phyloP scores from a whole-genome alignment of 306 rosid genomes.

The Prunus campanulata region DNA sequence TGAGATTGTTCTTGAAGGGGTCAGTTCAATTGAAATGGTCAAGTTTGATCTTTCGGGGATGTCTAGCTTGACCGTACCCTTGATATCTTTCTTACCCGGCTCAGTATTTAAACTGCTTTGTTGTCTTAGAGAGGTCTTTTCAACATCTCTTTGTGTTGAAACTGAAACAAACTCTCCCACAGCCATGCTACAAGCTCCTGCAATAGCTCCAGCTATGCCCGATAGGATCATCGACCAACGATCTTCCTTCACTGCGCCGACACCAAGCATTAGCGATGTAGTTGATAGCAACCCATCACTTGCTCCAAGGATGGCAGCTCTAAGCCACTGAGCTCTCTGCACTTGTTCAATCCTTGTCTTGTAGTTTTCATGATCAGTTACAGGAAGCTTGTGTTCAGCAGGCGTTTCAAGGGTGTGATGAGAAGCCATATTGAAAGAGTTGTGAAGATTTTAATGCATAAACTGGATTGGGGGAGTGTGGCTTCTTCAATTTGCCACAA shows the following conservation, averaged over 20 bases:
- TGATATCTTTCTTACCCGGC: neutral
- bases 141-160: constrained; percentile 29
- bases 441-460: neutral
- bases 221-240: constrained; percentile 16
- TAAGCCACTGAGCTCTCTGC: constrained; percentile 20
- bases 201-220: constrained; percentile 22
- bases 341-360: neutral
- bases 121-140: constrained; percentile 1
- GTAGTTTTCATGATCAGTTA: neutral
- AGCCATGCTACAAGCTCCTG: constrained; percentile 33
- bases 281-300: constrained; percentile 10
- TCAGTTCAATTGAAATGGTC: neutral
- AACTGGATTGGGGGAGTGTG: constrained; percentile 2
- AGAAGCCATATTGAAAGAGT: constrained; percentile 5
- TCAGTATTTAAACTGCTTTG: neutral
- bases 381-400: constrained; percentile 14
- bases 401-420: neutral
- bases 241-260: constrained; percentile 13
- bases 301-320: constrained; percentile 18
- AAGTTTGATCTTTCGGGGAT: neutral
- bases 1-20: constrained; percentile 13
- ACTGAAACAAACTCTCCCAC: constrained; percentile 30
- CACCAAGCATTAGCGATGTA: constrained; percentile 20
- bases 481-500: constrained; percentile 10
- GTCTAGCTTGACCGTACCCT: neutral